Base-by-base conservation (phyloP, 2,329 filamentous ascomycete species). In the Exophiala phaeomuriformis region DNA sequence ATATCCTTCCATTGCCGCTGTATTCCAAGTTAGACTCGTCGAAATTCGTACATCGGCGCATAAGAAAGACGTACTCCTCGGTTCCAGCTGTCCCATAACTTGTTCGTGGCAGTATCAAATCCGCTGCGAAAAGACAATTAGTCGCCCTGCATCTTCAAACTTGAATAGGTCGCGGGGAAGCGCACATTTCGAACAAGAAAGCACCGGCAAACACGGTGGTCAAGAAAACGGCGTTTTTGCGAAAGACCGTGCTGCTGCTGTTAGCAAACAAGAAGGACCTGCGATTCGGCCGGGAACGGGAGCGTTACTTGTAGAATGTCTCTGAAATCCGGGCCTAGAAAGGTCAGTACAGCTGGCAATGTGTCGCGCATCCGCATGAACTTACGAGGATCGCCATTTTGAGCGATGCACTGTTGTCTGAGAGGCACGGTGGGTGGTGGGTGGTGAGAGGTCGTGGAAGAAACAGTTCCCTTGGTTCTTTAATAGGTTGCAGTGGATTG, bases 1-100 rank as follows among this genome's bases (percentile, higher is more conserved):
- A 98, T 96, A 72, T 98, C 93, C 82, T 96, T 96, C 93, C 93
- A 97, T 94, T 96, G 91, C 68, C 91, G 89, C 91, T 97, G 68
- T 65, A 55, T 7, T 27, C 19, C 39, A 49, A 55, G 49, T 54
- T 45, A 52, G 39, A 36, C 41, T 45, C 9, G 10, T 12, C 49
- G 39, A 44, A 29, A 8, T 12, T n/a, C 48, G 28, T 10, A 8
- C n/a, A 5, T n/a, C 36, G 4, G 5, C 30, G 5, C 48, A 32
- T 27, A 36, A 12, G 7, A 27, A 5, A 41, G 28, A 84, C 88
- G 68, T 88, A 96, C 91, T 67, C 93, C 93, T 67, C 80, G 81
- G 83, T 98, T 98, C 71, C 90, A 74, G 70, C 74, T 79, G 72
- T 98, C 89, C 93, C 93, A 98, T 71, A 96, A 46, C 36, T 51